A percentile compares a stretch with the other conserved stretches of the same genome.
phyloP scores from a whole-genome alignment of 805 yeast species.

The Metschnikowia rubicola region DNA sequence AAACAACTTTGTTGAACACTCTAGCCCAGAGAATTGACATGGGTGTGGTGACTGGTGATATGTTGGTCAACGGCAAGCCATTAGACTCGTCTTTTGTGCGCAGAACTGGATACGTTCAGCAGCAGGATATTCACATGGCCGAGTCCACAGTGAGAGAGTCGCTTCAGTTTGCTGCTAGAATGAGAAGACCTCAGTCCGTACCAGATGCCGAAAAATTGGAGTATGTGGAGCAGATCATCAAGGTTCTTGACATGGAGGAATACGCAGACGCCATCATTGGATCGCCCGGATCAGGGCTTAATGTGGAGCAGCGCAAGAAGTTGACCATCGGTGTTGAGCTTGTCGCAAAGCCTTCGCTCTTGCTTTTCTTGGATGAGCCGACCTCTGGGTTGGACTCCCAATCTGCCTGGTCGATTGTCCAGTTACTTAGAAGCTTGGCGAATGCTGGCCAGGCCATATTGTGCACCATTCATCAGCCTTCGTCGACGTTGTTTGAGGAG shows the following conservation, averaged over 20 bases:
- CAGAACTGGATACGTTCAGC: slow-evolving; percentile 58
- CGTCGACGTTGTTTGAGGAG: slow-evolving; percentile 39
- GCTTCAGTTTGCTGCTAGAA: slow-evolving; percentile 47
- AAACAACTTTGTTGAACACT: slow-evolving; percentile 53
- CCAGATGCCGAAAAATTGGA: slow-evolving; percentile 44
- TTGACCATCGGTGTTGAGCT: slow-evolving; percentile 54
- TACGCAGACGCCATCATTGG: slow-evolving; percentile 55
- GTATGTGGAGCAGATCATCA: slow-evolving; percentile 50
- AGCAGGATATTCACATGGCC: slow-evolving; percentile 19
- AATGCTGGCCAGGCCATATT: slow-evolving; percentile 55
- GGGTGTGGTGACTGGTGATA: slow-evolving; percentile 58
- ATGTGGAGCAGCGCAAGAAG: slow-evolving; percentile 54
- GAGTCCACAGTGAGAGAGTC: slow-evolving; percentile 54
- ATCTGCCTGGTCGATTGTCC: slow-evolving; percentile 57
- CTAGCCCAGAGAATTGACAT: slow-evolving; percentile 51
- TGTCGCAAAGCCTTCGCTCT: slow-evolving; percentile 51
- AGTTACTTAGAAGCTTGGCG: slow-evolving; percentile 47
- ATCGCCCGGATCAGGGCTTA: slow-evolving; percentile 45
- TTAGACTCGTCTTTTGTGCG: slow-evolving; percentile 50
- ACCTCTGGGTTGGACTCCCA: slow-evolving; percentile 38
- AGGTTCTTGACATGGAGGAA: slow-evolving; percentile 46
- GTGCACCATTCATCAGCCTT: slow-evolving; percentile 56
- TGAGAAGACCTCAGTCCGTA: slow-evolving; percentile 43
- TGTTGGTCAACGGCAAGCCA: slow-evolving; percentile 53
- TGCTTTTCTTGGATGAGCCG: slow-evolving; percentile 47